A percentile compares a stretch with the other conserved stretches of the same genome.
Evolutionary conservation across 305 asterid genomes (phyloP).

Genomic region (Euphrasia arctica): DNA sequence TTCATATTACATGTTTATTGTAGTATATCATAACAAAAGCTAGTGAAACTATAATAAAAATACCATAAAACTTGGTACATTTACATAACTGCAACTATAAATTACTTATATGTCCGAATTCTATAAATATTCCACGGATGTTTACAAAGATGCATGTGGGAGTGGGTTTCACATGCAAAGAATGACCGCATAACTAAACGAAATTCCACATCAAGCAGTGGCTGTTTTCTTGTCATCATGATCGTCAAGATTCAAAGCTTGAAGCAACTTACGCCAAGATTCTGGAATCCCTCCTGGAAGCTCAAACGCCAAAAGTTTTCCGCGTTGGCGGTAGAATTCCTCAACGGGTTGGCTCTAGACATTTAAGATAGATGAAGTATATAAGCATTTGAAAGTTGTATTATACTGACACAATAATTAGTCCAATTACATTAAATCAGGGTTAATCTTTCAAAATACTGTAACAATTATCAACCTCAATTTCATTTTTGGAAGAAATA

Average conservation of each 20-base stretch:
- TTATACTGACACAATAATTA: neutral
- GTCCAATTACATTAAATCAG: neutral
- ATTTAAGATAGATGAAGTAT: neutral
- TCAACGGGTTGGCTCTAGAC: constrained; percentile 80
- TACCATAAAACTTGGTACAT: no score
- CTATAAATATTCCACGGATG: constrained; percentile 1
- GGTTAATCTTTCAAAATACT: neutral
- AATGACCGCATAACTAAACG: constrained; percentile 30
- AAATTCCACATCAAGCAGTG: constrained; percentile 50
- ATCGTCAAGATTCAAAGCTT: constrained; percentile 70
- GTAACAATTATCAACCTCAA: neutral
- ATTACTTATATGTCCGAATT: constrained; percentile 15
- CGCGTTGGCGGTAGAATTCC: constrained; percentile 72
- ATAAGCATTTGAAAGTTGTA: constrained; percentile 7
- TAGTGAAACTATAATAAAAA: no score
- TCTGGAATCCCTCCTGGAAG: constrained; percentile 96
- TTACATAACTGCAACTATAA: neutral
- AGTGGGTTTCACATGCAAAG: constrained; percentile 31
- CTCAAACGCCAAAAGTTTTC: constrained; percentile 74
- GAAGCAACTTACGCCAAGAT: constrained; percentile 86
- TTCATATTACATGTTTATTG: no score
- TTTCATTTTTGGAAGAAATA: neutral
- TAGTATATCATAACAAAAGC: no score
- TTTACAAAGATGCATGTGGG: constrained; percentile 24
- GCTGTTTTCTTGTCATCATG: constrained; percentile 58